These are phyloP conservation scores for Cercophora sp. DNA, from an alignment of 495 filamentous ascomycete species.

Conservation along the genomic window DNA sequence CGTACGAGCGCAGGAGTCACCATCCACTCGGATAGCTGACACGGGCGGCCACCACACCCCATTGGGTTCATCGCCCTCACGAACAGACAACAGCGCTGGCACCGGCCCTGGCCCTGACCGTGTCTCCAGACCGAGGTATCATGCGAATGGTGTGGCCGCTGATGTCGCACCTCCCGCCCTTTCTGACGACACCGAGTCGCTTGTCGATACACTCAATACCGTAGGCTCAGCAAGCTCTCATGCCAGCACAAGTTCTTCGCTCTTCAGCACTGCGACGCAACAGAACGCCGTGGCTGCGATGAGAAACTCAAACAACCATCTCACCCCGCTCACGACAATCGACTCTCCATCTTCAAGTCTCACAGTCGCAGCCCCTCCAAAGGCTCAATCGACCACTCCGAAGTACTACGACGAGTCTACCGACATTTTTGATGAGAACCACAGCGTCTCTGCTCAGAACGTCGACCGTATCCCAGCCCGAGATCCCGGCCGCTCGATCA, in stretches of 20 bases:
- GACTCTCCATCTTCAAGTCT: slow-evolving; percentile 68
- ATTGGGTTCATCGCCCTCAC: slow-evolving; percentile 9
- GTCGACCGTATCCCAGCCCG: slow-evolving; percentile 54
- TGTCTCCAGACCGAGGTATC: slow-evolving; percentile 14
- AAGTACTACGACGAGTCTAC: slow-evolving; percentile 26
- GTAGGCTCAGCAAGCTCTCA: slow-evolving; percentile 65
- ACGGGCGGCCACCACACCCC: slow-evolving; percentile 21
- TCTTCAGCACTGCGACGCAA: slow-evolving; percentile 54
- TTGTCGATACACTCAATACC: slow-evolving; percentile 56
- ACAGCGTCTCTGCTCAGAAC: slow-evolving; percentile 44
- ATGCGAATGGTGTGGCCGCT: slow-evolving; percentile 31
- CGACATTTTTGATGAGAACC: slow-evolving; percentile 38
- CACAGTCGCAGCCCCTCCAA: slow-evolving; percentile 28
- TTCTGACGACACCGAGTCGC: slow-evolving; percentile 55
- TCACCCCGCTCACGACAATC: slow-evolving; percentile 73
- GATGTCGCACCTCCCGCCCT: slow-evolving; percentile 33
- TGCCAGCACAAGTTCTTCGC: slow-evolving; percentile 59
- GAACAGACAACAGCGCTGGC: slow-evolving; percentile 15
- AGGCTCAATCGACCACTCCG: slow-evolving; percentile 36
- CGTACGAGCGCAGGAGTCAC: slow-evolving; percentile 33
- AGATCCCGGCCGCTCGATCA: slow-evolving; percentile 56
- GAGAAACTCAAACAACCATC: slow-evolving; percentile 45
- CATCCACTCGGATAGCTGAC: slow-evolving; percentile 21
- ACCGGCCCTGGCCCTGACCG: slow-evolving; percentile 7
- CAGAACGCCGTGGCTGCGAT: slow-evolving; percentile 47